Percentiles rank a stretch among this genome's conserved stretches.
These are phyloP conservation scores for Apiotrichum veenhuisii DNA, from an alignment of 1,284 basidiomycete species.

Conservation along the genomic window DNA sequence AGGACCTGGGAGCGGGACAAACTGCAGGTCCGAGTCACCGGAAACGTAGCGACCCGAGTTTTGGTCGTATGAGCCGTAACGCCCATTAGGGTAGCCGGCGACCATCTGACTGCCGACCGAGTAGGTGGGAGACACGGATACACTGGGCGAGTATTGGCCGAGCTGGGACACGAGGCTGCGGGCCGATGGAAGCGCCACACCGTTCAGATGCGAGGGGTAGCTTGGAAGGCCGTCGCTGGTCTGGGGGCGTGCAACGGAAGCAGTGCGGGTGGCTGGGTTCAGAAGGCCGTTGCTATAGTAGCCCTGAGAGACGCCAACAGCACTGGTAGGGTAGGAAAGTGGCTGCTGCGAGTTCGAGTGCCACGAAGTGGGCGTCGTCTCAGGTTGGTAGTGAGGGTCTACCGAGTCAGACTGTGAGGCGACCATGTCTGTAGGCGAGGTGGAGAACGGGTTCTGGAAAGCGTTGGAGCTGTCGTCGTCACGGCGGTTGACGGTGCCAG, in stretches of 20 bases:
- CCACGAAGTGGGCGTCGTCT: constrained; percentile 1
- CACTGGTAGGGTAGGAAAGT: constrained; percentile 4
- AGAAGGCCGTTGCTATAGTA: constrained; percentile 8
- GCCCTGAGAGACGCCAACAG: constrained; percentile 4
- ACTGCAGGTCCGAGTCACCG: constrained; percentile 13
- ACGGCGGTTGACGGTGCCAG: constrained; percentile 31
- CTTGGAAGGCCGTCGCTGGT: constrained; percentile 41
- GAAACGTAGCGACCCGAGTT: constrained; percentile 8
- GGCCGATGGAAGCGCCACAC: constrained; percentile 31
- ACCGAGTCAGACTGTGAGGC: constrained; percentile 11
- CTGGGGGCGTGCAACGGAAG: constrained; percentile 27
- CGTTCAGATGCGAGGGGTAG: constrained; percentile 25
- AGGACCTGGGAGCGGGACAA: constrained; percentile 31
- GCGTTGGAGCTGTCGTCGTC: constrained; percentile 1
- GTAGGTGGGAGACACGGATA: constrained; percentile 7
- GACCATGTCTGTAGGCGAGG: background rate
- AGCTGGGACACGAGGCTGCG: constrained; percentile 32
- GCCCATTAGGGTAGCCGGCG: constrained; percentile 10
- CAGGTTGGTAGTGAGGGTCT: constrained; percentile 26
- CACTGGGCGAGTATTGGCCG: background rate
- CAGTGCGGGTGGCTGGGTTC: constrained; percentile 4
- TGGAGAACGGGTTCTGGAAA: constrained; percentile 14
- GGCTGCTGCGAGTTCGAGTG: background rate
- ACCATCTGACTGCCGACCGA: constrained; percentile 8
- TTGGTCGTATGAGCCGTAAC: constrained; percentile 33